phyloP scores from a whole-genome alignment of 805 yeast species.

The Metschnikowia santaceciliae region DNA sequence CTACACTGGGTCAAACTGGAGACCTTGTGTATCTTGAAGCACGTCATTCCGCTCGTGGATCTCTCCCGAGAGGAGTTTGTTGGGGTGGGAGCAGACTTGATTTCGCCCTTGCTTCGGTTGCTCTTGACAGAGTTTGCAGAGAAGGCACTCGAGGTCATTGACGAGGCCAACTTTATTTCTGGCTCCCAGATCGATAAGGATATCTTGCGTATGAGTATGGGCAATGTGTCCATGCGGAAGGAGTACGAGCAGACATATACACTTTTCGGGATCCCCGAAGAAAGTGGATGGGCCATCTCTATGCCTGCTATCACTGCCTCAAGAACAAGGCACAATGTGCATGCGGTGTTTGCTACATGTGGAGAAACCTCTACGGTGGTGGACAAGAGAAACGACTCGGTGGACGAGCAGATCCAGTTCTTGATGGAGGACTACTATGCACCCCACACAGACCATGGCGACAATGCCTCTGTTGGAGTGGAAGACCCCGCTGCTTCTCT shows the following conservation, averaged over 20 bases:
- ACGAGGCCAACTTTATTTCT: conserved; percentile 77
- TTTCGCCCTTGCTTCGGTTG: conserved; percentile 82
- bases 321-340: conserved; percentile 86
- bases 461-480: conserved; percentile 45
- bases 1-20: conserved; percentile 77
- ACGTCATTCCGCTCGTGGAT: conserved; percentile 73
- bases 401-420: conserved; percentile 45
- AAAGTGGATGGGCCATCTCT: conserved; percentile 95
- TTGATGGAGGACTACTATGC: conserved; percentile 57
- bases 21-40: conserved; percentile 70
- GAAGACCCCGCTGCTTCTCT: conserved; percentile 71
- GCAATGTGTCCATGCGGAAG: conserved; percentile 70
- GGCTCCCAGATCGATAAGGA: conserved; percentile 90
- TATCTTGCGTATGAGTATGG: conserved; percentile 86
- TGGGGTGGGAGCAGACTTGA: conserved; percentile 92
- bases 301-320: conserved; percentile 92
- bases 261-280: conserved; percentile 90
- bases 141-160: conserved; percentile 84
- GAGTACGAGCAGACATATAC: conserved; percentile 86
- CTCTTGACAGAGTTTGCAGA: conserved; percentile 82
- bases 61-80: conserved; percentile 71
- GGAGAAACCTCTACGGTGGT: conserved; percentile 36
- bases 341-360: conserved; percentile 91
- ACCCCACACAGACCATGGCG: conserved; percentile 35
- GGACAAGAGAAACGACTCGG: conserved; percentile 20